Base-by-base conservation (phyloP, 345 rosid species). In the Salix exigua region DNA sequence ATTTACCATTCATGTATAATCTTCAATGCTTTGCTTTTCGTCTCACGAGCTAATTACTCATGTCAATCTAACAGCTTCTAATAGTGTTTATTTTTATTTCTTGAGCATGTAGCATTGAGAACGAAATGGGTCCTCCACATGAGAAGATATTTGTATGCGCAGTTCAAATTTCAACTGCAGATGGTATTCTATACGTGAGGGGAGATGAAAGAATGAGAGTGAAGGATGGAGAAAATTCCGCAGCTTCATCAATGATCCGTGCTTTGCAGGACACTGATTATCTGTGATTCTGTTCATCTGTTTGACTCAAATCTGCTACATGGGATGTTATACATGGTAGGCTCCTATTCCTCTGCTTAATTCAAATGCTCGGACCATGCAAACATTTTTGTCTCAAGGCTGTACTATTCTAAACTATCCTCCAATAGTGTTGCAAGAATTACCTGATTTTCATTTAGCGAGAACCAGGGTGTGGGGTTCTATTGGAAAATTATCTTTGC, bases 181-280 rank as follows among this genome's bases (percentile, higher is more conserved):
- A 86, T 30, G 87, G 84, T 28, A 74, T 76, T 18, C 65, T 88
- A 19, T 73, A 13, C 46, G 87, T 85, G 71, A 71, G 1, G 21
- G 97, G 94, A 55, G 92, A 88, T 3, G 88, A 85, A 55, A 84
- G 80, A 72, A 69, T 86, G 0, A 85, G 85, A 80, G 82, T 87
- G 5, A 90, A 80, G 74, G 88, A 90, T 55, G 92, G 96, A 35
- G 90, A 92, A 75, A 88, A 76, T 78, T 94, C 96, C 19, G 88
- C 96, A 5, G 92, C 96, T 51, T 89, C 86, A 69, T 83, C 77
- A 12, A 85, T 94, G 90, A 79, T 91, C 35, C 84, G 75, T 25
- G 75, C 89, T 28, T 75, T 92, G 42, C 83, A 81, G 23, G 83
- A 81, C 30, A 77, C 66, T 2, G 58, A 38, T 42, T 84, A 80